Conservation (phyloP, 2,329 filamentous ascomycete genomes). For the Trichoderma sp. region DNA sequence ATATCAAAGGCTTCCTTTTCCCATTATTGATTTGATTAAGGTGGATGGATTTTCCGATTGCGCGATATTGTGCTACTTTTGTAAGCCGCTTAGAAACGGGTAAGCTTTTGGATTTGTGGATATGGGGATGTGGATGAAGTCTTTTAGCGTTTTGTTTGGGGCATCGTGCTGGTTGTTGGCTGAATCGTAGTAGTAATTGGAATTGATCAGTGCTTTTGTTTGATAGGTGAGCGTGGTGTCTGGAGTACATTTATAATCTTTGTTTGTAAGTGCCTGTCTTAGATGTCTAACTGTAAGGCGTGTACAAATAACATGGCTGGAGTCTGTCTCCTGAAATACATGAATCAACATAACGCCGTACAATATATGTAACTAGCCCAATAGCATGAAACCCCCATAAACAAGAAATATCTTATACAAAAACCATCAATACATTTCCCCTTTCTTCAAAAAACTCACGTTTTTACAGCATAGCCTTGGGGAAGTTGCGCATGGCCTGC, state of each 20-base stretch:
- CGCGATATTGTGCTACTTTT: background rate
- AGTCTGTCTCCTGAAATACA: background rate
- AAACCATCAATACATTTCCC: background rate
- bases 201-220: background rate
- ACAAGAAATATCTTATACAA: background rate
- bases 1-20: background rate
- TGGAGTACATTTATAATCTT: background rate
- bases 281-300: background rate
- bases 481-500: slow-evolving; percentile 81
- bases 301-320: background rate
- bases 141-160: background rate
- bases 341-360: background rate
- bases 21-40: background rate
- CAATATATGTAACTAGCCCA: background rate
- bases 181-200: background rate
- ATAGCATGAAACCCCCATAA: background rate
- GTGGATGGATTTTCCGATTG: background rate
- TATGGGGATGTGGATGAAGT: background rate
- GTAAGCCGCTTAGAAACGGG: background rate
- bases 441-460: background rate
- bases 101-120: background rate
- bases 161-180: background rate
- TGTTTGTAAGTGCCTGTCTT: background rate
- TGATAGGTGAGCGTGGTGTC: background rate
- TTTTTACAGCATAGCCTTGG: slow-evolving; percentile 72